phyloP scores from a whole-genome alignment of 495 filamentous ascomycete genomes.

The Patellaria atrata region DNA sequence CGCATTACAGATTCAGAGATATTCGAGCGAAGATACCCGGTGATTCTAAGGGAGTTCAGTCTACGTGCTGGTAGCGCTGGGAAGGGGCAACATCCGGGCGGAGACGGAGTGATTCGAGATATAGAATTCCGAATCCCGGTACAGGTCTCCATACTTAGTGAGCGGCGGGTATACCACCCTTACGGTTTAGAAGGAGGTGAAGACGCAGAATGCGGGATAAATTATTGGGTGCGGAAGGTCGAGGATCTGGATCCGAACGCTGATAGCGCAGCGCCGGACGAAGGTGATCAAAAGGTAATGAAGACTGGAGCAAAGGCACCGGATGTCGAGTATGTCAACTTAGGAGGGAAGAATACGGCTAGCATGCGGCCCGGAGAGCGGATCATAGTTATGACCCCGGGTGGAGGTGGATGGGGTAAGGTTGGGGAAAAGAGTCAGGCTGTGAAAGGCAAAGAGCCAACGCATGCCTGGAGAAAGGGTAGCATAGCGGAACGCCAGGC shows the following conservation, averaged over 20 bases:
- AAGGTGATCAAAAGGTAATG: constrained; percentile 6
- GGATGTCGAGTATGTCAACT: constrained; percentile 43
- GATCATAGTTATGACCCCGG: constrained; percentile 62
- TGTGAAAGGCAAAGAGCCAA: constrained; percentile 35
- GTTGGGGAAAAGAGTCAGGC: constrained; percentile 39
- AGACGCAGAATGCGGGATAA: constrained; percentile 63
- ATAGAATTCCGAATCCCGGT: constrained; percentile 88
- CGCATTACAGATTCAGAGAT: constrained; percentile 91
- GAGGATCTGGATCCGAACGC: constrained; percentile 13
- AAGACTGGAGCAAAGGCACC: constrained; percentile 3
- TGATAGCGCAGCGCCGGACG: constrained; percentile 4
- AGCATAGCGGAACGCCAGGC: constrained; percentile 19
- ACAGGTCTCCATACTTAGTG: constrained; percentile 77
- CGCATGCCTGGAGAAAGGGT: constrained; percentile 22
- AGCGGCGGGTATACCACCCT: constrained; percentile 72
- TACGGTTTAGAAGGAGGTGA: constrained; percentile 85
- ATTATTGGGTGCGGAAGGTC: constrained; percentile 70
- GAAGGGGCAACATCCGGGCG: constrained; percentile 60
- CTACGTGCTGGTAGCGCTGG: constrained; percentile 58
- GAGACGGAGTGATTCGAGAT: constrained; percentile 81
- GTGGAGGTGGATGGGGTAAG: constrained; percentile 60
- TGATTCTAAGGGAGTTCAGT: constrained; percentile 70
- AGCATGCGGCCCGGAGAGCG: constrained; percentile 73
- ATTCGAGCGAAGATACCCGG: constrained; percentile 89
- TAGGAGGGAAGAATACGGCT: constrained; percentile 91